Percentiles rank a stretch among this genome's conserved stretches.
Conservation (phyloP, 805 yeast genomes). For the Cephaloascus albidus region DNA sequence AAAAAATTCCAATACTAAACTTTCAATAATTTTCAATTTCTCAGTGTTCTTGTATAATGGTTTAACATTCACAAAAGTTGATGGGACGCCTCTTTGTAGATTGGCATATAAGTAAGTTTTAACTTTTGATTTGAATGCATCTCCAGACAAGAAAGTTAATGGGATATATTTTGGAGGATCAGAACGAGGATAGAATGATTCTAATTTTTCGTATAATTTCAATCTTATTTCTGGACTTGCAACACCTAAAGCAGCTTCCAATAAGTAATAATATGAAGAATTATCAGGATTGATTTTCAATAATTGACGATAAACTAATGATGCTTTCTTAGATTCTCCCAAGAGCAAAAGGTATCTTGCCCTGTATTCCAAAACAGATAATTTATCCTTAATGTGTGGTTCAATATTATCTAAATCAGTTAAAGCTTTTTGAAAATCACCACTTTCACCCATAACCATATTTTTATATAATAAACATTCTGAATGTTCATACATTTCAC, state of each 20-base stretch:
- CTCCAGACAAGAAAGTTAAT: conserved; percentile 56
- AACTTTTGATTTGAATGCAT: conserved; percentile 40
- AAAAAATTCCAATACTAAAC: conserved; percentile 43
- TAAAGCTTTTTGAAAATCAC: conserved; percentile 58
- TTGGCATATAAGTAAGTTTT: conserved; percentile 48
- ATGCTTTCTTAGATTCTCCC: conserved; percentile 54
- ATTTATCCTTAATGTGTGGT: conserved; percentile 42
- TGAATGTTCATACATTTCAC: conserved; percentile 68
- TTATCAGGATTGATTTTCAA: conserved; percentile 84
- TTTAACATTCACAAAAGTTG: conserved; percentile 79
- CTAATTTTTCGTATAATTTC: conserved; percentile 56
- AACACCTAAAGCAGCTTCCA: conserved; percentile 60
- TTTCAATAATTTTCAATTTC: conserved; percentile 34
- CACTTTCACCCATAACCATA: conserved; percentile 51
- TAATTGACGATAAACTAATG: conserved; percentile 54
- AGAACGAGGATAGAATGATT: conserved; percentile 67
- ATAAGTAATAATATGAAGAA: conserved; percentile 47
- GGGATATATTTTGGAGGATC: conserved; percentile 79
- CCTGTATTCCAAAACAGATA: conserved; percentile 53
- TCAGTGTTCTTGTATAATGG: conserved; percentile 51
- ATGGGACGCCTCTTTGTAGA: conserved; percentile 78
- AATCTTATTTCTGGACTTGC: conserved; percentile 39
- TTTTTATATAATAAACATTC: conserved; percentile 74
- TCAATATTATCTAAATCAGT: conserved; percentile 46
- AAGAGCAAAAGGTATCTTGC: conserved; percentile 56